Evolutionary conservation across 78 protist genomes (phyloP).

Genomic region (Trichosphaerium sp.): DNA sequence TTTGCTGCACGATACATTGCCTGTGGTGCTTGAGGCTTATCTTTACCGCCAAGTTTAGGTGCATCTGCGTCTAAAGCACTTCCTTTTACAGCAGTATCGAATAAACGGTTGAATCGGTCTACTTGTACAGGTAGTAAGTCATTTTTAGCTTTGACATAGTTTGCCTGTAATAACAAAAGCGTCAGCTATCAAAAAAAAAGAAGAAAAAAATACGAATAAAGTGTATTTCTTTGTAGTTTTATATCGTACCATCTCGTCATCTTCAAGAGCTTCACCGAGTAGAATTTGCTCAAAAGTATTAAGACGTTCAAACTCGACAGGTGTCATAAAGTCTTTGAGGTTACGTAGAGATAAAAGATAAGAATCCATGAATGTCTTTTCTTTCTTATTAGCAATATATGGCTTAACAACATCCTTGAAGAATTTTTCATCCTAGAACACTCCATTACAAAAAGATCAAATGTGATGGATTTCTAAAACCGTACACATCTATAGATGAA

Average conservation of each 20-base stretch:
- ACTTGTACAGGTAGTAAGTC: too few relatives aligned
- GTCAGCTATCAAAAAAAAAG: conserved; percentile 4
- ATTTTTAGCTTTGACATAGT: not conserved
- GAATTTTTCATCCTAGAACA: conserved; percentile 28
- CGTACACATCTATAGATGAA: conserved; percentile 25
- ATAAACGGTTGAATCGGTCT: too few relatives aligned
- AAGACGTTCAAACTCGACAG: not conserved
- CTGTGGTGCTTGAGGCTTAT: too few relatives aligned
- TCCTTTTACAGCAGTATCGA: too few relatives aligned
- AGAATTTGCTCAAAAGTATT: conserved; percentile 22
- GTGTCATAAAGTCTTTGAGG: not conserved
- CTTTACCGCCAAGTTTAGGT: too few relatives aligned
- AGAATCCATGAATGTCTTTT: conserved; percentile 34
- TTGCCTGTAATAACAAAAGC: conserved; percentile 1
- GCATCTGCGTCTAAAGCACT: too few relatives aligned
- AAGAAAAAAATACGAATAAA: not conserved
- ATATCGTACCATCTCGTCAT: not conserved
- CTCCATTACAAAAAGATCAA: too few relatives aligned
- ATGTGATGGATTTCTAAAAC: too few relatives aligned
- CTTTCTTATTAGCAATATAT: conserved; percentile 7
- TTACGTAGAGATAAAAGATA: not conserved
- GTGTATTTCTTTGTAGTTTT: not conserved
- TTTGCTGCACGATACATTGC: too few relatives aligned
- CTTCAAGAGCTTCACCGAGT: conserved; percentile 22
- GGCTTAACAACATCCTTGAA: conserved; percentile 26